Percentiles rank a stretch among this genome's conserved stretches.
phyloP scores from a whole-genome alignment of 2,329 filamentous ascomycete species.

The Pestalotiopsis sp. region DNA sequence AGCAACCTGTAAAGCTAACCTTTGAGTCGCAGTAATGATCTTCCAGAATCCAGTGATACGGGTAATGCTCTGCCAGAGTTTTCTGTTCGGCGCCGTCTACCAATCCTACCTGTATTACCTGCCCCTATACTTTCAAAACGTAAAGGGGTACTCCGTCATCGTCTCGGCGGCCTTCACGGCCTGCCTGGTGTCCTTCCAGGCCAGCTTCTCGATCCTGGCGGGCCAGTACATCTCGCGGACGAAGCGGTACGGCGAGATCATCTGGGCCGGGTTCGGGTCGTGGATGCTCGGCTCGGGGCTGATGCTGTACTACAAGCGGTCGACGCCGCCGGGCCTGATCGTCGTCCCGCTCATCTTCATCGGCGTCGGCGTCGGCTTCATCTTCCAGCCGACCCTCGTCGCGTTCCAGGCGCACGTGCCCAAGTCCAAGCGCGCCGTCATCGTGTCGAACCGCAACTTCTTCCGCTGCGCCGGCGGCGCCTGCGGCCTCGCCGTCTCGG shows the following conservation, averaged over 20 bases:
- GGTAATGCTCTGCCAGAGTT: slow-evolving; percentile 57
- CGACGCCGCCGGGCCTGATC: slow-evolving; percentile 47
- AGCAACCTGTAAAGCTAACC: neutral
- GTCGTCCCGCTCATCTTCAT: slow-evolving; percentile 49
- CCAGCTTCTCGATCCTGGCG: slow-evolving; percentile 44
- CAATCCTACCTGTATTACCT: slow-evolving; percentile 62
- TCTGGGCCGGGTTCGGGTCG: slow-evolving; percentile 42
- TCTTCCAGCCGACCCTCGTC: slow-evolving; percentile 50
- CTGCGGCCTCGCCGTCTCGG: slow-evolving; percentile 57
- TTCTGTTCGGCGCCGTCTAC: slow-evolving; percentile 60
- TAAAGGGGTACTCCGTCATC: slow-evolving; percentile 31
- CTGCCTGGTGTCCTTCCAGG: slow-evolving; percentile 49
- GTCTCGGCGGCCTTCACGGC: slow-evolving; percentile 53
- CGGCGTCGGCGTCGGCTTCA: slow-evolving; percentile 52
- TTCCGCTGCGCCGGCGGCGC: slow-evolving; percentile 60
- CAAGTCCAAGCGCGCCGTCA: slow-evolving; percentile 58
- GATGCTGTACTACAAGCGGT: slow-evolving; percentile 46
- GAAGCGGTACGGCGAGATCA: slow-evolving; percentile 59
- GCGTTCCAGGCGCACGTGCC: slow-evolving; percentile 58
- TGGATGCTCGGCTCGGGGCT: slow-evolving; percentile 50
- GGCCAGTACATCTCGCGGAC: slow-evolving; percentile 58
- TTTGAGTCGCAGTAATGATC: slow-evolving; percentile 39
- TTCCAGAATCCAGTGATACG: slow-evolving; percentile 54
- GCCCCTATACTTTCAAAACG: slow-evolving; percentile 63
- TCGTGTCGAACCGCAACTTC: slow-evolving; percentile 64